A percentile compares a stretch with the other conserved stretches of the same genome.
Evolutionary conservation across 495 filamentous ascomycete species (phyloP).

Genomic region (Corynascus novoguineensis): DNA sequence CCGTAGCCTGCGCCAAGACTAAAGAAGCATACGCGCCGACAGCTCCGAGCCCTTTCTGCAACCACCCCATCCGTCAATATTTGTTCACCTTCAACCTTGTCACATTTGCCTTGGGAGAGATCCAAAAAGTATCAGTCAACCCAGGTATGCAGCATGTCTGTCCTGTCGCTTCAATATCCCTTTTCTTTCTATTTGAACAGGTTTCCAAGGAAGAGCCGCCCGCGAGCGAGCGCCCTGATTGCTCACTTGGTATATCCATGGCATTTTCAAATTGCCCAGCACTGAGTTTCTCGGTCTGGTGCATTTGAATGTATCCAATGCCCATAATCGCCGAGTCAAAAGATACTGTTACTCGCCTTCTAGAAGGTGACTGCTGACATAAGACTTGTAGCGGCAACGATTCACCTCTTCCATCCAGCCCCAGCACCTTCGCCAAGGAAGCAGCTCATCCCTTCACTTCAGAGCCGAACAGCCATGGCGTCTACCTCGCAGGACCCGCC

Average conservation of each 20-base stretch:
- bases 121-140: conserved; percentile 14
- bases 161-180: neutral
- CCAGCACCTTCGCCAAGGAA: conserved; percentile 32
- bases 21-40: neutral
- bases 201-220: neutral
- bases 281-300: neutral
- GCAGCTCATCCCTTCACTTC: conserved; percentile 31
- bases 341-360: neutral
- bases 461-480: conserved; percentile 37
- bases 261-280: neutral
- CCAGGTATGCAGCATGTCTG: conserved; percentile 20
- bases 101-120: conserved; percentile 14
- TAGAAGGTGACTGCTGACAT: conserved; percentile 29
- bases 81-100: neutral
- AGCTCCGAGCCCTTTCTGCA: neutral
- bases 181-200: neutral
- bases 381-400: conserved; percentile 25
- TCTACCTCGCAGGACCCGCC: conserved; percentile 37
- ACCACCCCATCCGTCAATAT: conserved; percentile 14
- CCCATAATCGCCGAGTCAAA: neutral
- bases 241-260: neutral
- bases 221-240: too few relatives aligned
- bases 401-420: conserved; percentile 39
- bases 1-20: conserved; percentile 2
- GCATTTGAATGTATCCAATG: conserved; percentile 3